Evolutionary conservation across 208 protist genomes (phyloP), one percentile per base, ranked within the genome.

Genomic region (Sergeia podlipaevii): DNA sequence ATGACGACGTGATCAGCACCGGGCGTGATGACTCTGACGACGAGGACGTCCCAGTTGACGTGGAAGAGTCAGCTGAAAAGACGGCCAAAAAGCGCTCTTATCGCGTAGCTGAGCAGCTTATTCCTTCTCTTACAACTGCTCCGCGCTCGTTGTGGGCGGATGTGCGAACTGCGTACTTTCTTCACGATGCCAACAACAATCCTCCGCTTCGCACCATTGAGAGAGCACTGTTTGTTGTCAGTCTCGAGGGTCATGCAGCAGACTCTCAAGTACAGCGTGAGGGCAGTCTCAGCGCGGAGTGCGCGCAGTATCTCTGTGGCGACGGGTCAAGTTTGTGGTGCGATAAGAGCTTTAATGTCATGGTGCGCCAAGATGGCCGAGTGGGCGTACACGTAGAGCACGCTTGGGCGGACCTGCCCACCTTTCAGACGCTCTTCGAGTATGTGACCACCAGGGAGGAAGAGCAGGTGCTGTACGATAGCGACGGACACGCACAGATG

Each of bases 291-390:
- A 49, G 46, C 23, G 60, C 29, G 17, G 61, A 78, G 53, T 77
- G 75, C 59, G 24, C 56, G 28, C 51, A 65, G 43, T 86, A 79
- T 57, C 69, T 90, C 23, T 80, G 74, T 55, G 80, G 85, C 33
- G 80, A 83, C 55, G 81, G 81, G 15, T 58, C 67, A 37, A 86
- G 78, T 54, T 59, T 81, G 32, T 93, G 85, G 85, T 74, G 66
- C 39, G 85, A 93, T 55, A 93, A 93, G 65, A 85, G 75, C 57
- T 90, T 93, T 62, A 85, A 86, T 63, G 50, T 89, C 8, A 68
- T 90, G 30, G 62, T 89, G 10, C 58, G 53, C 42, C 45, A 58
- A 26, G 74, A 89, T 59, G 81, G 73, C 11, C 64, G 58, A 17
- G 70, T 70, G 8, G 85, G 85, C 13, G 54, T 81, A 37, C 78